Evolutionary conservation across 1,284 basidiomycete species (phyloP), one percentile per base, ranked within the genome.

Genomic region (Paramarasmius palmivorus): DNA sequence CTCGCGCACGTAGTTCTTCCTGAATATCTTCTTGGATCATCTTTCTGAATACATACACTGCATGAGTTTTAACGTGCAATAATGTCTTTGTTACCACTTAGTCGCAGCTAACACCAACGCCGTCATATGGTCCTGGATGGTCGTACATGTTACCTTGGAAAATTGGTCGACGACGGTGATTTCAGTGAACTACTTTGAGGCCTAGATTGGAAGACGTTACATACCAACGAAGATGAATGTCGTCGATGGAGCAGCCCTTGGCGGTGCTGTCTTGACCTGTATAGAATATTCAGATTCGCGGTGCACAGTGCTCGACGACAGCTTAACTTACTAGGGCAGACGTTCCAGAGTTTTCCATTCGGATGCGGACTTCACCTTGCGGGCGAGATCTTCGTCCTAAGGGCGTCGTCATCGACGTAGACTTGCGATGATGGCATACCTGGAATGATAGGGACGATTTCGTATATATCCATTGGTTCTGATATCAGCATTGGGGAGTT

Each of bases 361-460:
- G n/a, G 41, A 86, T 84, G 57, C 86, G 84, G 15, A 80, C 69
- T 65, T 88, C 85, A 1, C 84, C 84, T 1, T 73, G 69, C 0
- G 80, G 72, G 57, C 87, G 86, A 23, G 84, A 57, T 62, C 73
- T 76, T 57, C 60, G 70, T 4, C 79, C 80, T 59, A 41, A 29
- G 19, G 22, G 12, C n/a, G 23, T 20, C 5, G 22, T 49, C 10
- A 40, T 34, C 20, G 17, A 38, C 44, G 14, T 15, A 38, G 5
- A 46, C 35, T 12, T 19, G 14, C 14, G 25, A 38, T 7, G 12
- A 22, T 42, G 55, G 57, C 36, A 44, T 58, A 58, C 71, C 70
- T 20, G 82, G 83, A 2, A 79, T 37, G 37, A 71, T 79, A 15
- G 80, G 81, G 9, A 82, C 62, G 1, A 73, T 52, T 53, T 82